These are phyloP conservation scores for Trametes cubensis DNA, from an alignment of 768 basidiomycete genomes.

Conservation along the genomic window DNA sequence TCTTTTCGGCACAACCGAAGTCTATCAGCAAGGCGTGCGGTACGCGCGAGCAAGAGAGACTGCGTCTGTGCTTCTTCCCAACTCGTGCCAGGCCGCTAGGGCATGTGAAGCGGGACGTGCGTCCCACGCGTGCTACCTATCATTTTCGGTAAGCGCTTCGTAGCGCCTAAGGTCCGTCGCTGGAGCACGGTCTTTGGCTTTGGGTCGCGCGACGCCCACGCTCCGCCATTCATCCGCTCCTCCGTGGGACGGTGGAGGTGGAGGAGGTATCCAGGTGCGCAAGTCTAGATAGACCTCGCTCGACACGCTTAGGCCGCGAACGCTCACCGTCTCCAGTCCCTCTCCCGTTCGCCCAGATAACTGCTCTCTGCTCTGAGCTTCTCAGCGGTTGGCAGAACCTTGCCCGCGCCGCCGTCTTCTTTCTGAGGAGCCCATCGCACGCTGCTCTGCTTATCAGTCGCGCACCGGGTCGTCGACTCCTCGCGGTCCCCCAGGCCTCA, in stretches of 20 bases:
- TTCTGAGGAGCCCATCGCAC: no score
- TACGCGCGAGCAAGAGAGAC: no score
- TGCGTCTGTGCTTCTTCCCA: no score
- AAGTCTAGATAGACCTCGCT: not conserved
- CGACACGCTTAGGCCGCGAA: not conserved
- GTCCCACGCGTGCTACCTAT: not conserved
- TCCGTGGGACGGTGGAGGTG: not conserved
- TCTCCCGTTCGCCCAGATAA: no score
- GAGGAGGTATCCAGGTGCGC: not conserved
- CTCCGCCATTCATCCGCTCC: not conserved
- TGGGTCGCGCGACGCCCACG: conserved; percentile 6
- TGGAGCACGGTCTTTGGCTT: not conserved
- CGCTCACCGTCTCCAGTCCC: not conserved
- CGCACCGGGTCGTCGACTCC: no score
- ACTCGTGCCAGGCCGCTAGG: no score
- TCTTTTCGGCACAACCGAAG: not conserved
- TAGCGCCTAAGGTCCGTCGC: not conserved
- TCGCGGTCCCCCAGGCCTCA: no score
- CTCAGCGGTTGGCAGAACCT: no score
- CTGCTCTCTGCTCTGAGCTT: no score
- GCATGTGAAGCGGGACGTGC: not conserved
- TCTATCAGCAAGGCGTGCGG: not conserved
- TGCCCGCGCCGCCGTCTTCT: no score
- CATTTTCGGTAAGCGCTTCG: not conserved
- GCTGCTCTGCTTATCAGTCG: no score